Evolutionary conservation across 345 rosid genomes (phyloP).

Genomic region (Salix exigua): DNA sequence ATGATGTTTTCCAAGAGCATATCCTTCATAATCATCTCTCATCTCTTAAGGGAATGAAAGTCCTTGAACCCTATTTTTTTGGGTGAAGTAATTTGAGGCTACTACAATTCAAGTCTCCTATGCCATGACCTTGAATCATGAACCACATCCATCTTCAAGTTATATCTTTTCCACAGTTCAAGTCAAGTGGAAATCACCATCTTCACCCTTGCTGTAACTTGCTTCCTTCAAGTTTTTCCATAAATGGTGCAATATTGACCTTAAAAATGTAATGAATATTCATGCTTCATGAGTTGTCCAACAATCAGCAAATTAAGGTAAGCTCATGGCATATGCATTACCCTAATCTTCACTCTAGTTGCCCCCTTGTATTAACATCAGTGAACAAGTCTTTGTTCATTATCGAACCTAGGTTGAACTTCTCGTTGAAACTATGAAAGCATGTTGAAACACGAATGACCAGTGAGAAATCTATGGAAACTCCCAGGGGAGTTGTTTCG

Average conservation of each 20-base stretch:
- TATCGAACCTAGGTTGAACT: too few relatives aligned
- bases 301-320: not conserved
- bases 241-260: not conserved
- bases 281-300: not conserved
- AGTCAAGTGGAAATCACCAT: not conserved
- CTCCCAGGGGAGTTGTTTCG: too few relatives aligned
- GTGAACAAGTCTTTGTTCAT: not conserved
- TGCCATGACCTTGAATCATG: not conserved
- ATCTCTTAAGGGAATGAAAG: not conserved
- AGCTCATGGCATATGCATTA: not conserved
- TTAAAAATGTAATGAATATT: not conserved
- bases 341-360: too few relatives aligned
- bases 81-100: too few relatives aligned
- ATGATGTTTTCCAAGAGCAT: not conserved
- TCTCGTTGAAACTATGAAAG: too few relatives aligned
- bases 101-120: too few relatives aligned
- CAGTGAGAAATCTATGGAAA: too few relatives aligned
- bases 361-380: too few relatives aligned
- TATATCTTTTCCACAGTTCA: too few relatives aligned
- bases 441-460: too few relatives aligned
- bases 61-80: too few relatives aligned
- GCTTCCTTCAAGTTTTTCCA: not conserved
- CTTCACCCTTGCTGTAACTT: not conserved
- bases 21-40: not conserved
- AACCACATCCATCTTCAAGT: not conserved